A percentile compares a stretch with the other conserved stretches of the same genome.
Evolutionary conservation across 1,284 basidiomycete species (phyloP).

Genomic region (Earliella scabrosa): DNA sequence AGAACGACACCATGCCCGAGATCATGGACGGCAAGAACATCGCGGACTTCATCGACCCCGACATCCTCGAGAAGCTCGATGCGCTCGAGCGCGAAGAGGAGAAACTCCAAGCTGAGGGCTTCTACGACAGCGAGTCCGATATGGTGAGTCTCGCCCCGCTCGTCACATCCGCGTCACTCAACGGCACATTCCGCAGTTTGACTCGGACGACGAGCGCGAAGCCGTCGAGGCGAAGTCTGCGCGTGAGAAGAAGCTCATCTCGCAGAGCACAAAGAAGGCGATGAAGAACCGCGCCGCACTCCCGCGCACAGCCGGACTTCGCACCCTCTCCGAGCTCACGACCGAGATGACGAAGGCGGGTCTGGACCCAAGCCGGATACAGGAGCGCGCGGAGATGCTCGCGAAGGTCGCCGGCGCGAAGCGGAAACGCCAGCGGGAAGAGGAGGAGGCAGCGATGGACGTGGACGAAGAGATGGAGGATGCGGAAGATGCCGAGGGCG

Average conservation of each 20-base stretch:
- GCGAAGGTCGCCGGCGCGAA: slow-evolving; percentile 79
- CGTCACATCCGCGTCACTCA: background rate
- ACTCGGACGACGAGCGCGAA: slow-evolving; percentile 93
- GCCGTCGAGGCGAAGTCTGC: slow-evolving; percentile 68
- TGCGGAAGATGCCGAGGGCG: slow-evolving; percentile 47
- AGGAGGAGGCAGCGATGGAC: slow-evolving; percentile 53
- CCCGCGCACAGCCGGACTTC: slow-evolving; percentile 85
- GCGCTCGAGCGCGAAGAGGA: slow-evolving; percentile 98
- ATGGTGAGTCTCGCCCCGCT: slow-evolving; percentile 54
- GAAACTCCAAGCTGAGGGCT: slow-evolving; percentile 90
- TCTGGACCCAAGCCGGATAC: slow-evolving; percentile 86
- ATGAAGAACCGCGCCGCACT: slow-evolving; percentile 86
- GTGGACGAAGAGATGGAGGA: slow-evolving; percentile 38
- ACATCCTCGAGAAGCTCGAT: slow-evolving; percentile 96
- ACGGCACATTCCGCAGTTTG: slow-evolving; percentile 54
- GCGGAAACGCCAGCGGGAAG: slow-evolving; percentile 67
- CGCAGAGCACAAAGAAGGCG: slow-evolving; percentile 85
- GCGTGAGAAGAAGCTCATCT: slow-evolving; percentile 76
- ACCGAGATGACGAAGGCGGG: slow-evolving; percentile 85
- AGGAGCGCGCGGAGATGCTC: slow-evolving; percentile 85
- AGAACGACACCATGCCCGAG: slow-evolving; percentile 94
- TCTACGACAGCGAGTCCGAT: slow-evolving; percentile 90
- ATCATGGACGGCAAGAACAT: slow-evolving; percentile 99
- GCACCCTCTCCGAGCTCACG: slow-evolving; percentile 89
- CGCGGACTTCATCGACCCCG: slow-evolving; percentile 99